Evolutionary conservation across 164 flowering plant species (phyloP).

Genomic region (Litsea cubeba): DNA sequence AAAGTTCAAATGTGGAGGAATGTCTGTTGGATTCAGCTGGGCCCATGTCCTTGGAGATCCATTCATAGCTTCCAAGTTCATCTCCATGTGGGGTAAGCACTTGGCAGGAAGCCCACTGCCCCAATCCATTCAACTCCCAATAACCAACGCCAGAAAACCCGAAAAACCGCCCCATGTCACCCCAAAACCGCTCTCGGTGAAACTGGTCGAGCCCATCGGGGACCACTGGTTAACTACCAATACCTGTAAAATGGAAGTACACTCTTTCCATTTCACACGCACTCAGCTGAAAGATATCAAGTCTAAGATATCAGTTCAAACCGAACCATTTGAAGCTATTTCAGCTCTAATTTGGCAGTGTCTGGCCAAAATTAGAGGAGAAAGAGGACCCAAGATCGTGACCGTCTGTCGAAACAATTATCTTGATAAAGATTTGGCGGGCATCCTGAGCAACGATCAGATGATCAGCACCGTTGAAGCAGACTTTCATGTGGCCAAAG

Average conservation of each 20-base stretch:
- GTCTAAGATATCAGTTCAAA: conserved; percentile 15
- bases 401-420: conserved; percentile 34
- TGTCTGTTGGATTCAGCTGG: conserved; percentile 69
- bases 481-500: conserved; percentile 19
- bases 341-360: conserved; percentile 58
- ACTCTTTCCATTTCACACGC: conserved; percentile 32
- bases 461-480: conserved; percentile 39
- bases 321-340: conserved; percentile 40
- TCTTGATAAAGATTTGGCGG: neutral
- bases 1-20: conserved; percentile 70
- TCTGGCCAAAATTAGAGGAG: conserved; percentile 41
- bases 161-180: neutral
- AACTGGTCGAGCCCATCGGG: conserved; percentile 39
- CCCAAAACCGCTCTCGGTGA: conserved; percentile 13
- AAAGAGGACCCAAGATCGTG: conserved; percentile 24
- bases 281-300: conserved; percentile 28
- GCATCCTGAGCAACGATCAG: conserved; percentile 32
- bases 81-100: conserved; percentile 40
- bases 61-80: conserved; percentile 44
- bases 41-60: conserved; percentile 63
- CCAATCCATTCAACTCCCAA: conserved; percentile 5
- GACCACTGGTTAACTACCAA: conserved; percentile 42
- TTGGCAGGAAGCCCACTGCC: conserved; percentile 24
- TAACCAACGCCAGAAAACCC: neutral
- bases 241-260: conserved; percentile 34